A percentile compares a stretch with the other conserved stretches of the same genome.
These are phyloP conservation scores for Eucalyptus paniculata DNA, from an alignment of 345 rosid genomes.

Conservation along the genomic window DNA sequence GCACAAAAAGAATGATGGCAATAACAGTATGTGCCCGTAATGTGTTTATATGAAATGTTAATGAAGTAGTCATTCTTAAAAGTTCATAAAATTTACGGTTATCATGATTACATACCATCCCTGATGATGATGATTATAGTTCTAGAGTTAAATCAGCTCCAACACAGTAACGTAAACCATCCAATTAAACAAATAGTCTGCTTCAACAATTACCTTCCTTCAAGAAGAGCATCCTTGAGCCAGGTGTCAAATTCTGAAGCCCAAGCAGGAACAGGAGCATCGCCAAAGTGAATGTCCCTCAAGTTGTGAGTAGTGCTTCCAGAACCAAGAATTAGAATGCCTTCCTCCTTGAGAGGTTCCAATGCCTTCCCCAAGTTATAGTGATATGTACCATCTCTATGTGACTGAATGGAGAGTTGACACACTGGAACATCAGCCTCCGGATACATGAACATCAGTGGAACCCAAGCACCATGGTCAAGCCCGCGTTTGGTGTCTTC, in stretches of 20 bases:
- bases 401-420: slow-evolving; percentile 73
- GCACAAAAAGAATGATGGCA: background rate
- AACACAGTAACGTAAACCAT: background rate
- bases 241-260: slow-evolving; percentile 73
- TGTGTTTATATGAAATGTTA: background rate
- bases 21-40: background rate
- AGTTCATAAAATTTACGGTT: background rate
- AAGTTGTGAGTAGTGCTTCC: slow-evolving; percentile 79
- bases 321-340: slow-evolving; percentile 79
- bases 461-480: slow-evolving; percentile 98
- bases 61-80: background rate
- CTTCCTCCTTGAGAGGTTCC: slow-evolving; percentile 74
- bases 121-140: background rate
- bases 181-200: background rate
- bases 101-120: background rate
- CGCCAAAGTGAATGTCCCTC: slow-evolving; percentile 14
- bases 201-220: slow-evolving; percentile 51
- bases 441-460: slow-evolving; percentile 89
- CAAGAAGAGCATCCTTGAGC: slow-evolving; percentile 68
- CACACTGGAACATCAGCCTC: slow-evolving; percentile 76
- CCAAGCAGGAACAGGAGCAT: slow-evolving; percentile 36
- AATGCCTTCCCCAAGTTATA: slow-evolving; percentile 87
- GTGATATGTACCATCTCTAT: slow-evolving; percentile 45
- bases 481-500: slow-evolving; percentile 68
- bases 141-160: background rate